Conservation (phyloP, 23 red algal genomes). For the Gracilaria gracilis region DNA sequence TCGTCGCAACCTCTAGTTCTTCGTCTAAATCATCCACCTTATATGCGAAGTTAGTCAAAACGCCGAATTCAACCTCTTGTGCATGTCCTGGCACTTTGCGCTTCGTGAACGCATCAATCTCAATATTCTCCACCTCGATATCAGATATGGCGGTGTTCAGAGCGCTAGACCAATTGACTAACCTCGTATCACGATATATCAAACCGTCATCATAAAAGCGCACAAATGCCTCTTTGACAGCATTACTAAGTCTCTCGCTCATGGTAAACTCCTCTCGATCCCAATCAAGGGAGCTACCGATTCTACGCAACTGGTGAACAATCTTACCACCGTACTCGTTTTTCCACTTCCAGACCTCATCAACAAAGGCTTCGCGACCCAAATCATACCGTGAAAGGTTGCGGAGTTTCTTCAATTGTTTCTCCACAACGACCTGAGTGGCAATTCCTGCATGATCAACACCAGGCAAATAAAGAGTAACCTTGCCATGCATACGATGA, state of each 20-base stretch:
- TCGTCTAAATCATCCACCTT: slow-evolving; percentile 52
- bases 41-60: slow-evolving; percentile 95
- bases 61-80: slow-evolving; percentile 92
- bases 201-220: slow-evolving; percentile 92
- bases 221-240: slow-evolving; percentile 96
- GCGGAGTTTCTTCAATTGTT: slow-evolving; percentile 82
- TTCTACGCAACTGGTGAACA: slow-evolving; percentile 87
- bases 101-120: slow-evolving; percentile 82
- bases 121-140: slow-evolving; percentile 98
- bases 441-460: slow-evolving; percentile 99
- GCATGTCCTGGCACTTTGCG: slow-evolving; percentile 84
- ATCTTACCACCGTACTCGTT: slow-evolving; percentile 95
- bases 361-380: slow-evolving; percentile 89
- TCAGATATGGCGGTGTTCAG: slow-evolving; percentile 94
- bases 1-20: slow-evolving; percentile 94
- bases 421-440: slow-evolving; percentile 97
- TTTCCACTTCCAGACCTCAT: slow-evolving; percentile 98
- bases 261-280: slow-evolving; percentile 97
- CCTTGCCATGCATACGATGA: slow-evolving; percentile 95
- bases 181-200: slow-evolving; percentile 92
- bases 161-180: slow-evolving; percentile 96
- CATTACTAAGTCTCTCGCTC: slow-evolving; percentile 80
- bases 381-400: slow-evolving; percentile 82
- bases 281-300: slow-evolving; percentile 95
- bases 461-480: slow-evolving; percentile 88